These are phyloP conservation scores for Sugiyamaella grinbergsii DNA, from an alignment of 1,139 yeast species.

Conservation along the genomic window DNA sequence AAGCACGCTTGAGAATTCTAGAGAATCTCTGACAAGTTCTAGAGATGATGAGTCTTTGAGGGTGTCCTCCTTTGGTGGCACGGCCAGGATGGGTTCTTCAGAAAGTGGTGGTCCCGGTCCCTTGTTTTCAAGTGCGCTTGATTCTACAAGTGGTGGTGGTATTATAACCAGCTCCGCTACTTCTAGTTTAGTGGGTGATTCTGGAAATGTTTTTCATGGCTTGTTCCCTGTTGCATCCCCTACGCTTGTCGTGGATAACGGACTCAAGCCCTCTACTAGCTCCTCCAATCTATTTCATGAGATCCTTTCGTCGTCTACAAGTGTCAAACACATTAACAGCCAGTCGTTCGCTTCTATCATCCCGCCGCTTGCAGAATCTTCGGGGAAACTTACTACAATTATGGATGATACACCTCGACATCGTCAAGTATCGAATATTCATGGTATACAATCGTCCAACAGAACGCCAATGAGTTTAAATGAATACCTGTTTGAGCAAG, in stretches of 20 bases:
- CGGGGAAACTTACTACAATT: constrained; percentile 4
- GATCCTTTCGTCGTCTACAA: neutral
- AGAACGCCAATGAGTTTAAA: constrained; percentile 30
- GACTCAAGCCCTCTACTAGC: neutral
- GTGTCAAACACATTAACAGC: neutral
- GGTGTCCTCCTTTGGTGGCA: neutral
- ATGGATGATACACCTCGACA: constrained; percentile 21
- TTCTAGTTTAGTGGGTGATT: neutral
- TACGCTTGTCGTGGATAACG: neutral
- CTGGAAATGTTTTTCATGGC: neutral
- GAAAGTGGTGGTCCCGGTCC: neutral
- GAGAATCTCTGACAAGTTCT: no score
- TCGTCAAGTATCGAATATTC: constrained; percentile 21
- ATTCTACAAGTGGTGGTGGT: neutral
- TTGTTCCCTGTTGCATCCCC: neutral
- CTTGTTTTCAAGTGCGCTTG: neutral
- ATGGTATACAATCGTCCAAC: constrained; percentile 10
- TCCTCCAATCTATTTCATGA: neutral
- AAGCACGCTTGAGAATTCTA: no score
- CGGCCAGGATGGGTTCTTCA: neutral
- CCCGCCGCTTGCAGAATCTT: constrained; percentile 4
- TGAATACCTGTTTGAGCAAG: constrained; percentile 45
- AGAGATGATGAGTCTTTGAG: no score
- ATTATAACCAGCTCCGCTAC: neutral
- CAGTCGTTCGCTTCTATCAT: no score